Conservation (phyloP, 208 protist species). For the Trypanosoma lewisi region DNA sequence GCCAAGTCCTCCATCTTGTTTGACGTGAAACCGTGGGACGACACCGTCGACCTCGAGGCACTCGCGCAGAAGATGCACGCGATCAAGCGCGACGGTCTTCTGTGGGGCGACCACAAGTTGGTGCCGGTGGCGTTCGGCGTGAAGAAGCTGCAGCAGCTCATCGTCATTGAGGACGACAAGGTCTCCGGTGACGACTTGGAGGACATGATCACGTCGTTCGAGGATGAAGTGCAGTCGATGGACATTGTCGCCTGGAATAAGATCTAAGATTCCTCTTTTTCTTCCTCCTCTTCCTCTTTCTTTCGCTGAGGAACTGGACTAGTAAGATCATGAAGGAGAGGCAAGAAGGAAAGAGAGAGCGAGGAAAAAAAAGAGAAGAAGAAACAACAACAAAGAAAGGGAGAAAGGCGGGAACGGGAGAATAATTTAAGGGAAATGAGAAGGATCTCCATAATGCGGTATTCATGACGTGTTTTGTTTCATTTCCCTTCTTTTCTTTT, state of each 20-base stretch:
- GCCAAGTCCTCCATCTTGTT: slow-evolving; percentile 91
- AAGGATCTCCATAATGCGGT: background rate
- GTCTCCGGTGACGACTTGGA: slow-evolving; percentile 92
- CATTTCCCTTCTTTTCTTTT: background rate
- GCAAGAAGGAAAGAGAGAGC: background rate
- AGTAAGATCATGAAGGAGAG: background rate
- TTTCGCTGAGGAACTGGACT: no score
- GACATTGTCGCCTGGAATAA: slow-evolving; percentile 97
- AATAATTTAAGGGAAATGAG: background rate
- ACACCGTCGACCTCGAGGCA: slow-evolving; percentile 85
- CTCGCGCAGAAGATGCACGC: slow-evolving; percentile 84
- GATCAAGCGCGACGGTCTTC: slow-evolving; percentile 85
- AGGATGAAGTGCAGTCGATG: slow-evolving; percentile 95
- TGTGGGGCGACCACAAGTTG: slow-evolving; percentile 91
- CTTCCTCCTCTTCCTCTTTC: no score
- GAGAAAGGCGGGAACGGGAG: no score
- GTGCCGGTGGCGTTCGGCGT: slow-evolving; percentile 93
- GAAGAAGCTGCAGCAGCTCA: slow-evolving; percentile 95
- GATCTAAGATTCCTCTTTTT: slow-evolving; percentile 67
- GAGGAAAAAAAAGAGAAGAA: no score
- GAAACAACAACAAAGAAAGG: no score
- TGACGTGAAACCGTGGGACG: slow-evolving; percentile 94
- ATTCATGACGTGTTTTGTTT: background rate
- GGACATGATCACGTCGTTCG: slow-evolving; percentile 91
- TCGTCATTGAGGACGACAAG: slow-evolving; percentile 95